Conservation (phyloP, 495 filamentous ascomycete species). For the Paragyromitra xinjiangensis region DNA sequence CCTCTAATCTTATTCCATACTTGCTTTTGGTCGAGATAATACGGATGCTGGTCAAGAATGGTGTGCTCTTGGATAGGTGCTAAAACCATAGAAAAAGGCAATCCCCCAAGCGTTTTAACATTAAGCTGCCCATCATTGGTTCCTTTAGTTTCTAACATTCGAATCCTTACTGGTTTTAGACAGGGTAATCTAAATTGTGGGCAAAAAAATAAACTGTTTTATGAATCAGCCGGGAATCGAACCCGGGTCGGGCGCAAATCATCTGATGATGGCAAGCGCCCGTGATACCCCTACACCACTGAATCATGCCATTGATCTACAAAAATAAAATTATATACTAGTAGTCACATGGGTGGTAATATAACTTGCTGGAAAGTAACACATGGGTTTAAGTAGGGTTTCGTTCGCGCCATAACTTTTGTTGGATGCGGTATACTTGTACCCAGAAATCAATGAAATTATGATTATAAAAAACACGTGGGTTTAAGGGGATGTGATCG, state of each 20-base stretch:
- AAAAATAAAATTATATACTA: neutral
- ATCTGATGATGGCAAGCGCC: too few relatives aligned
- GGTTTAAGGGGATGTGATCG: too few relatives aligned
- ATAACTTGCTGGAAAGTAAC: neutral
- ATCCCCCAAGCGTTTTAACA: neutral
- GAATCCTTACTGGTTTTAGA: neutral
- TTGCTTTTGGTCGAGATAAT: neutral
- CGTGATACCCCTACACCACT: slow-evolving; percentile 48
- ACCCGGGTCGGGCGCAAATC: too few relatives aligned
- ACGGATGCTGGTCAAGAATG: neutral
- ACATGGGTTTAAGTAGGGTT: too few relatives aligned
- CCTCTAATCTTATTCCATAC: neutral
- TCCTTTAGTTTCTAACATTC: neutral
- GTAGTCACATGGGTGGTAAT: neutral
- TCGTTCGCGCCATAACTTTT: too few relatives aligned
- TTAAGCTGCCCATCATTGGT: neutral
- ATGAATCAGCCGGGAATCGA: slow-evolving; percentile 25
- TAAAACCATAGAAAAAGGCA: neutral
- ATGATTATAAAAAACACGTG: too few relatives aligned
- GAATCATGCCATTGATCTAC: neutral
- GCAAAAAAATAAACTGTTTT: neutral
- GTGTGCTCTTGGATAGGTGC: neutral
- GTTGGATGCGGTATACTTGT: too few relatives aligned
- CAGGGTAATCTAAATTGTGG: neutral
- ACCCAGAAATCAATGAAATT: too few relatives aligned